Evolutionary conservation across 768 basidiomycete species (phyloP).

Genomic region (Kwoniella dendrophila): DNA sequence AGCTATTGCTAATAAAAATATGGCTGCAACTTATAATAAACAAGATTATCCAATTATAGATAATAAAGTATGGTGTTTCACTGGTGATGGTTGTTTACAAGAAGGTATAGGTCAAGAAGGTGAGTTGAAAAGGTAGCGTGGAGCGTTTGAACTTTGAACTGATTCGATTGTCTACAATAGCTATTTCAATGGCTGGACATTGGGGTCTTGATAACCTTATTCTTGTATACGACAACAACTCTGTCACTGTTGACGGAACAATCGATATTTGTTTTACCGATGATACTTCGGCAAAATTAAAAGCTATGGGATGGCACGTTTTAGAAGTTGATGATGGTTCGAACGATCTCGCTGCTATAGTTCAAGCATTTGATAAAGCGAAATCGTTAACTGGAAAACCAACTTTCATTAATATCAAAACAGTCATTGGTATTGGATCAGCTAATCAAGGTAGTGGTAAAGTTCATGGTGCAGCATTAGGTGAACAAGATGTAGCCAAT

Average conservation of each 20-base stretch:
- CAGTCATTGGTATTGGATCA: conserved; percentile 53
- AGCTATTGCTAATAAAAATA: conserved; percentile 51
- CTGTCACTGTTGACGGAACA: conserved; percentile 51
- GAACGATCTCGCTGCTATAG: conserved; percentile 44
- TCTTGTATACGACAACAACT: conserved; percentile 55
- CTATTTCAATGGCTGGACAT: conserved; percentile 53
- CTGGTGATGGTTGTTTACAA: conserved; percentile 55
- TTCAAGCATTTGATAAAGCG: conserved; percentile 48
- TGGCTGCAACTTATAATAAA: conserved; percentile 50
- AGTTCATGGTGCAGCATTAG: conserved; percentile 54
- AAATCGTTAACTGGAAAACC: conserved; percentile 51
- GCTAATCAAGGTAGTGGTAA: conserved; percentile 43
- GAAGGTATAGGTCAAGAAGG: conserved; percentile 56
- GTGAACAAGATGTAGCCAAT: conserved; percentile 50
- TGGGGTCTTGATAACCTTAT: conserved; percentile 53
- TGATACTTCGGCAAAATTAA: conserved; percentile 52
- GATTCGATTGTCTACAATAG: conserved; percentile 14
- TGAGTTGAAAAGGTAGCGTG: conserved; percentile 29
- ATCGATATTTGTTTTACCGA: conserved; percentile 55
- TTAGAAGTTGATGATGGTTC: conserved; percentile 53
- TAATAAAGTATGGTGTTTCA: conserved; percentile 53
- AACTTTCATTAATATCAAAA: conserved; percentile 50
- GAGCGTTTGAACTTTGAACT: background rate
- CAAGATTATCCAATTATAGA: conserved; percentile 40
- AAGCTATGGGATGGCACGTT: conserved; percentile 49